Base-by-base conservation (phyloP, 768 basidiomycete genomes). In the Rhodocollybia butyracea region DNA sequence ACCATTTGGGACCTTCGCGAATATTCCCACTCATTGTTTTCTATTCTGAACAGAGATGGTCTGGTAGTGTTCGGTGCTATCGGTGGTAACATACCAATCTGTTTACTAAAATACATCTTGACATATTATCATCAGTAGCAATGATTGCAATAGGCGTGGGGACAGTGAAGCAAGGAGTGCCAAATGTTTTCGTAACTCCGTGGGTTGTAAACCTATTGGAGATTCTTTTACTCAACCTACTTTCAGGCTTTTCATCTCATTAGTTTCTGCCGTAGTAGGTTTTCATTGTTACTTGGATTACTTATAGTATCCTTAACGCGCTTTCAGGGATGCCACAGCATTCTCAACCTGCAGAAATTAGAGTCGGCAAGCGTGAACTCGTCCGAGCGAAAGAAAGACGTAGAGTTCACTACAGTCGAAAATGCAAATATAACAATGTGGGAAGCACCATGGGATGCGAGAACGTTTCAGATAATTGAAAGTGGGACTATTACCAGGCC, bases 1-100 rank as follows among this genome's bases (percentile, higher is more conserved):
- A 50, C 48, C 2, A 34, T 50, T 13, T 50, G 48, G 48, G 48
- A 50, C 32, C 34, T 50, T 50, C 48, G 48, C 32, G 32, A 24
- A 8, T 38, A 34, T 27, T 50, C n/a, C n/a, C n/a, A n/a, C n/a
- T n/a, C 48, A 22, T 36, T 50, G 22, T 22, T 50, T 32, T 50
- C 48, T 34, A 34, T 50, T 15, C 11, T 50, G 34, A 39, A 50
- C 15, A 31, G 24, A 50, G 48, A 50, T 15, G 15, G 48, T 26
- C 24, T 50, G 34, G 27, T 3, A 36, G 48, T 50, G 15, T 38
- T 50, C 36, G 48, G 34, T 2, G 24, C 38, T 39, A 19, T 17
- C 24, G 48, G 48, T 50, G 26, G n/a, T n/a, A n/a, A n/a, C n/a
- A n/a, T n/a, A n/a, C n/a, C n/a, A n/a, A n/a, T n/a, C n/a, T n/a